A percentile compares a stretch with the other conserved stretches of the same genome.
phyloP scores from a whole-genome alignment of 495 filamentous ascomycete genomes.

The Evernia prunastri region DNA sequence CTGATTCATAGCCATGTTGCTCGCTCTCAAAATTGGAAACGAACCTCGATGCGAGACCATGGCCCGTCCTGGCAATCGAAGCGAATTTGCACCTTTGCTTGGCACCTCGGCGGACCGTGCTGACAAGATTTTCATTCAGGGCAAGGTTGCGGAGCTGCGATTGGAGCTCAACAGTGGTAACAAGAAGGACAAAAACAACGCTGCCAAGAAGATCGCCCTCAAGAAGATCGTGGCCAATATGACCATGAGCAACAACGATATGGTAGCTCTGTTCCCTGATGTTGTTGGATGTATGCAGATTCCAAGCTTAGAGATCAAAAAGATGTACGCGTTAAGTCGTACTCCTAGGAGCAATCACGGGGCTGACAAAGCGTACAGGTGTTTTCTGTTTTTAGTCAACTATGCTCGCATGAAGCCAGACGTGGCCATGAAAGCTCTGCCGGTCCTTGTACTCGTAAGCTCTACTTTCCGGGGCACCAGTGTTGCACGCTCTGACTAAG shows the following conservation, averaged over 20 bases:
- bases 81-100: constrained; percentile 24
- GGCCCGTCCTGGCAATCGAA: constrained; percentile 22
- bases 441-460: constrained; percentile 72
- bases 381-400: constrained; percentile 95
- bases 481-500: background rate
- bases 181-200: constrained; percentile 97
- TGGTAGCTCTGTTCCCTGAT: constrained; percentile 95
- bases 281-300: constrained; percentile 92
- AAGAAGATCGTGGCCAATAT: constrained; percentile 99
- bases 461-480: background rate
- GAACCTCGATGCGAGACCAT: background rate
- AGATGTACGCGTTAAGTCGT: constrained; percentile 65
- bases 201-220: constrained; percentile 93
- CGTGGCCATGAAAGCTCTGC: constrained; percentile 86
- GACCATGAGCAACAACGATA: constrained; percentile 99
- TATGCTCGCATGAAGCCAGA: constrained; percentile 94
- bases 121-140: constrained; percentile 52
- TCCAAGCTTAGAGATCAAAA: constrained; percentile 95
- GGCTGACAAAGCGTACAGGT: constrained; percentile 53
- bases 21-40: background rate
- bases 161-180: constrained; percentile 86
- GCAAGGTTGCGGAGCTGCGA: constrained; percentile 97
- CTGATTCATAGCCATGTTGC: background rate
- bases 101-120: constrained; percentile 23
- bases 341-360: constrained; percentile 10